Conservation (phyloP, 257 asterid genomes). For the Leonotis leonurus region DNA sequence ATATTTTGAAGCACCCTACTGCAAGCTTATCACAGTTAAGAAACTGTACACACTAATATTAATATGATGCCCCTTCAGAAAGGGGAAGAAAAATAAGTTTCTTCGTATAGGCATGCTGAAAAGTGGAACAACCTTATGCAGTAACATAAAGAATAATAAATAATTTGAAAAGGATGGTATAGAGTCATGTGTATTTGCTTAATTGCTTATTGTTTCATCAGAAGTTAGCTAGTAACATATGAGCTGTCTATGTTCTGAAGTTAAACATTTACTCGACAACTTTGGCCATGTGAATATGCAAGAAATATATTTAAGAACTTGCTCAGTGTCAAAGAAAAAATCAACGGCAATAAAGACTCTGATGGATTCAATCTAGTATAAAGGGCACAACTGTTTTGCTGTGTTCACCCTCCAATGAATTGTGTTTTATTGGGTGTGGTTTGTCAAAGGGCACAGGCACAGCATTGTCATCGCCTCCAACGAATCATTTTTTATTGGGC, state of each 20-base stretch:
- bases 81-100: background rate
- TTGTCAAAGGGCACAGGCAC: too few relatives aligned
- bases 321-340: background rate
- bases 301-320: background rate
- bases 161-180: background rate
- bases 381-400: background rate
- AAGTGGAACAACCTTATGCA: background rate
- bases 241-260: background rate
- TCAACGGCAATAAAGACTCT: background rate
- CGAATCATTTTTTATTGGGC: background rate
- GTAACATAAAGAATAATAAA: background rate
- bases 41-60: background rate
- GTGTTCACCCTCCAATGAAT: background rate
- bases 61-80: background rate
- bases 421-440: too few relatives aligned
- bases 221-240: background rate
- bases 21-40: background rate
- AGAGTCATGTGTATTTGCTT: background rate
- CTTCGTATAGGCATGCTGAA: background rate
- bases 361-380: background rate
- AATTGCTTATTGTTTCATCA: background rate
- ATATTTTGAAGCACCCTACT: background rate
- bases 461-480: too few relatives aligned
- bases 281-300: slow-evolving; percentile 5
- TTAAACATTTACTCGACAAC: background rate